These are phyloP conservation scores for Trichoderma atrobrunneum DNA, from an alignment of 2,329 filamentous ascomycete genomes.

Conservation along the genomic window DNA sequence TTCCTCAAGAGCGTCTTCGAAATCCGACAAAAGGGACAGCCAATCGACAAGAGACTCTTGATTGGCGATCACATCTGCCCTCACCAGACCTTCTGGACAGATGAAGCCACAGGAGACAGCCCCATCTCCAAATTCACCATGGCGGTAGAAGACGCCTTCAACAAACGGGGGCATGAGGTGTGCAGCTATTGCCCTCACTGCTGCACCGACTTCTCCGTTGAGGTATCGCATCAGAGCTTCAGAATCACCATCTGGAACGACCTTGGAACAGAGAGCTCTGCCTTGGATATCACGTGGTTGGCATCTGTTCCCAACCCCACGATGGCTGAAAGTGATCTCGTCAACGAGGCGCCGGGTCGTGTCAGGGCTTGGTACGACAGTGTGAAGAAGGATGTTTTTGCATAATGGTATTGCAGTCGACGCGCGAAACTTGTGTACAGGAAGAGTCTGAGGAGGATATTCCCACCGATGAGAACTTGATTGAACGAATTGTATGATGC, in stretches of 20 bases:
- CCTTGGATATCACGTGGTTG: background rate
- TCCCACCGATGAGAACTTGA: background rate
- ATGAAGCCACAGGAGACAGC: background rate
- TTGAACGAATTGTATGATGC: background rate
- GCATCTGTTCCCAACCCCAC: background rate
- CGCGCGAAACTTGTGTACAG: background rate
- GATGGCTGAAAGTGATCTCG: background rate
- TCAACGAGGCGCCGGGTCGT: background rate
- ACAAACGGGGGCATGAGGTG: background rate
- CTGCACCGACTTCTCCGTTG: constrained; percentile 10
- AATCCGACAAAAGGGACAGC: background rate
- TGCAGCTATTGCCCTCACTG: background rate
- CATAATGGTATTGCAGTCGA: background rate
- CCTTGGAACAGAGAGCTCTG: constrained; percentile 1
- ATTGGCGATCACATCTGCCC: background rate
- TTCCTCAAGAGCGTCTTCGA: background rate
- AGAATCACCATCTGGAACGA: constrained; percentile 4
- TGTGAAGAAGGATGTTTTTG: background rate
- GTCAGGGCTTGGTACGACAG: background rate
- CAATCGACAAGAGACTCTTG: background rate
- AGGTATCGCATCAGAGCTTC: background rate
- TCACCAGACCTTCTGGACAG: background rate
- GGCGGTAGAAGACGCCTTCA: background rate
- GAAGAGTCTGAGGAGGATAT: background rate
- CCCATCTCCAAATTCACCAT: background rate